These are phyloP conservation scores for Aristolochia fimbriata DNA, from an alignment of 164 flowering plant species.

Conservation along the genomic window DNA sequence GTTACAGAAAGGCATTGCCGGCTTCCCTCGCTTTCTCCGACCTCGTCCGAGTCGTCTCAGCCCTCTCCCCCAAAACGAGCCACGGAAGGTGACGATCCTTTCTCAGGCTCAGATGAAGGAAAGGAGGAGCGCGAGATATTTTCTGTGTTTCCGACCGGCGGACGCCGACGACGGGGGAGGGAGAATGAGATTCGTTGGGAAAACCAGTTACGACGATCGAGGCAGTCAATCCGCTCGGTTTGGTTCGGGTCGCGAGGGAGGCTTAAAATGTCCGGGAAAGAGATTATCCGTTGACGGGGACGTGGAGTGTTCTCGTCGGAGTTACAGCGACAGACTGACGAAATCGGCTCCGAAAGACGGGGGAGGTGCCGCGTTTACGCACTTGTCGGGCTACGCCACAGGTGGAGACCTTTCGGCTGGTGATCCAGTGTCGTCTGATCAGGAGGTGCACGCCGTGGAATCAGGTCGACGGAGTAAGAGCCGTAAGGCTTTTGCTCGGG, in stretches of 20 bases:
- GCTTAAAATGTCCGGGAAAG: too few species aligned
- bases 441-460: too few species aligned
- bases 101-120: background rate
- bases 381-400: too few species aligned
- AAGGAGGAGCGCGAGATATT: too few species aligned
- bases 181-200: background rate
- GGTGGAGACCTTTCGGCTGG: too few species aligned
- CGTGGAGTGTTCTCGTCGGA: too few species aligned
- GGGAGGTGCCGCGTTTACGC: background rate
- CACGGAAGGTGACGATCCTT: background rate
- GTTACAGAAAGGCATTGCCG: constrained; percentile 5
- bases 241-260: too few species aligned
- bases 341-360: background rate
- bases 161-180: background rate
- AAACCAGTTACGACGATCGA: background rate
- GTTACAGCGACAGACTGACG: too few species aligned
- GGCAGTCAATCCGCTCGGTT: too few species aligned
- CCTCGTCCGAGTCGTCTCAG: background rate
- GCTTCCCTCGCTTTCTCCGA: constrained; percentile 8
- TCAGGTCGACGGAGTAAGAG: background rate
- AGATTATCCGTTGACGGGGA: too few species aligned
- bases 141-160: constrained; percentile 4
- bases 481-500: background rate
- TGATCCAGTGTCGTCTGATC: too few species aligned
- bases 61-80: background rate